Evolutionary conservation across 2,329 filamentous ascomycete species (phyloP).

Genomic region (Colletotrichum horii): DNA sequence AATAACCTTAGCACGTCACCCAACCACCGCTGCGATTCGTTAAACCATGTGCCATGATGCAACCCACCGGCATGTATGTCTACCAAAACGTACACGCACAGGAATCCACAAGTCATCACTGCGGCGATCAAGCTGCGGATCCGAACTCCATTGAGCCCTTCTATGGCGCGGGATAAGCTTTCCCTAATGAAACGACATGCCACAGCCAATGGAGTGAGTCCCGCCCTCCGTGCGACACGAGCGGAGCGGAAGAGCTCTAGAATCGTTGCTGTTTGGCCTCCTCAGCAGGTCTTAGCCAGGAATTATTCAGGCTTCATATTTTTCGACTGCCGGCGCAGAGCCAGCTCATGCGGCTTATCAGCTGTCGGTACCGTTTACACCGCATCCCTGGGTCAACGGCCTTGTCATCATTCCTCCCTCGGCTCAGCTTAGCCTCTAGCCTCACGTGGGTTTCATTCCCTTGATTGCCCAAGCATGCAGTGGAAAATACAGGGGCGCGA

Average conservation of each 20-base stretch:
- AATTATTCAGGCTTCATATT: background rate
- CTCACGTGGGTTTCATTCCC: background rate
- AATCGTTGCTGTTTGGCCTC: background rate
- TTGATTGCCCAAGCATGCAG: background rate
- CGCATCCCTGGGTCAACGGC: background rate
- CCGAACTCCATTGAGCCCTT: background rate
- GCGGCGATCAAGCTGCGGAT: background rate
- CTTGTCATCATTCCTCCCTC: background rate
- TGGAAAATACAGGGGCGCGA: background rate
- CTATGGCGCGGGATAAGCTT: background rate
- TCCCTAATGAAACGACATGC: background rate
- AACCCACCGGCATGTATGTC: background rate
- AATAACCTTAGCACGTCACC: background rate
- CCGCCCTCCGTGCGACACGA: background rate
- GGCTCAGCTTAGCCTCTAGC: background rate
- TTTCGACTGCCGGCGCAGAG: background rate
- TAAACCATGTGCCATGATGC: background rate
- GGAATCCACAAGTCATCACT: background rate
- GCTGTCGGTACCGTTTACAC: background rate
- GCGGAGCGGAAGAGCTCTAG: background rate
- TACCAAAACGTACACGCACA: background rate
- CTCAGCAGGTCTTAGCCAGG: background rate
- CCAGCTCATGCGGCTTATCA: background rate
- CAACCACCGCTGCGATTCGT: background rate
- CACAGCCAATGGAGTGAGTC: background rate